These are phyloP conservation scores for Cucurbita maxima DNA, from an alignment of 306 rosid genomes.

Conservation along the genomic window DNA sequence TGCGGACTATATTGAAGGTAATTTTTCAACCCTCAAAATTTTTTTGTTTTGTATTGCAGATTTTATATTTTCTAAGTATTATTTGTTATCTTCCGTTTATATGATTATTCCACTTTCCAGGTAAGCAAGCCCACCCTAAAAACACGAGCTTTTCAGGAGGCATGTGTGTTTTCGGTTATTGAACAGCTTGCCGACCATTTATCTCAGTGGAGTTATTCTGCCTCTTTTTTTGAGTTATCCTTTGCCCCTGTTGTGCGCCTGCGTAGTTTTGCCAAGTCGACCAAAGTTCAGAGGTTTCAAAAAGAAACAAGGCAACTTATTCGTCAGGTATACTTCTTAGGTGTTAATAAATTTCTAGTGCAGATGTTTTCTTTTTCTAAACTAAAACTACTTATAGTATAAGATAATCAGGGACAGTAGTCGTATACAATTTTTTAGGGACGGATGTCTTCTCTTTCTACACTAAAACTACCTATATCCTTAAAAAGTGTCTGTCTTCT, in stretches of 20 bases:
- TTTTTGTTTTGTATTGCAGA: background rate
- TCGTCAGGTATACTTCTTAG: slow-evolving; percentile 36
- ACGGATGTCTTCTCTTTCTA: too few species aligned
- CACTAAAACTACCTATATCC: background rate
- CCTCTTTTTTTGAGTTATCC: slow-evolving; percentile 72
- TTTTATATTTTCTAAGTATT: background rate
- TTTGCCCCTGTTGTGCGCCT: slow-evolving; percentile 63
- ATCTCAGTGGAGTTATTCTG: slow-evolving; percentile 83
- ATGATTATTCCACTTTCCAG: slow-evolving; percentile 23
- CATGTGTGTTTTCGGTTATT: slow-evolving; percentile 73
- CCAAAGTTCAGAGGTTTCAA: slow-evolving; percentile 77
- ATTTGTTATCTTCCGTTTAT: slow-evolving; percentile 4
- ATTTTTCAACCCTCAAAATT: background rate
- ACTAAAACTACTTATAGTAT: background rate
- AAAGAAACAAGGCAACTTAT: slow-evolving; percentile 63
- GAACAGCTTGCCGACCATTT: slow-evolving; percentile 89
- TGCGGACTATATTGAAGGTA: slow-evolving; percentile 71
- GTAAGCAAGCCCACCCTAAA: slow-evolving; percentile 73
- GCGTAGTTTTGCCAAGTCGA: slow-evolving; percentile 66
- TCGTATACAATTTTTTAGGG: too few species aligned
- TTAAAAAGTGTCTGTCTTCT: background rate
- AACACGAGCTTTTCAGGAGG: slow-evolving; percentile 95
- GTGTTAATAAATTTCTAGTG: background rate
- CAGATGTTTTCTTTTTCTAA: background rate
- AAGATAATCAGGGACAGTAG: background rate